Evolutionary conservation across 2,329 filamentous ascomycete species (phyloP).

Genomic region (Aaosphaeria arxii): DNA sequence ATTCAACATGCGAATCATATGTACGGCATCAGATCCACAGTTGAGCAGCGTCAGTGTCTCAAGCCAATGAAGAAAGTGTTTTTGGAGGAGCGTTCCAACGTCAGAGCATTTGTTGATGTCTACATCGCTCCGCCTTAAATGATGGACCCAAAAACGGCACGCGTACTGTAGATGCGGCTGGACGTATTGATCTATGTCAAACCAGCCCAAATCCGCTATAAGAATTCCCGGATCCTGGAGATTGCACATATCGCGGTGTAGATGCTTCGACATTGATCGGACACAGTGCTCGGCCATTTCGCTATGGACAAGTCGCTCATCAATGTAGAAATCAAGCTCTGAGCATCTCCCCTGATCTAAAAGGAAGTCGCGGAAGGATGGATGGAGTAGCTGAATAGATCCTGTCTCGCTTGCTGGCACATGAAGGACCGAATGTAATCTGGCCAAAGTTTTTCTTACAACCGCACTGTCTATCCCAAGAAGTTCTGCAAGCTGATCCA

Average conservation of each 20-base stretch:
- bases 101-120: conserved; percentile 14
- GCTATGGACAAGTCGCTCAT: conserved; percentile 27
- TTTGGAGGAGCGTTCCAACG: conserved; percentile 29
- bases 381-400: conserved; percentile 23
- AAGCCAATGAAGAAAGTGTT: conserved; percentile 42
- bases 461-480: background rate
- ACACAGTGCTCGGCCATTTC: conserved; percentile 29
- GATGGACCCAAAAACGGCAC: conserved; percentile 27
- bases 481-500: background rate
- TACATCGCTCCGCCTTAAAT: conserved; percentile 4
- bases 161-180: conserved; percentile 24
- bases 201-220: background rate
- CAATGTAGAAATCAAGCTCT: conserved; percentile 26
- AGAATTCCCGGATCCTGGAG: conserved; percentile 16
- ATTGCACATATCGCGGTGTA: conserved; percentile 34
- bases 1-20: too few species aligned
- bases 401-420: conserved; percentile 22
- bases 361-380: conserved; percentile 14
- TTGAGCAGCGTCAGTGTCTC: conserved; percentile 37
- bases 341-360: conserved; percentile 8
- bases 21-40: background rate
- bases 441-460: conserved; percentile 13
- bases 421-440: conserved; percentile 14
- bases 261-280: conserved; percentile 19
- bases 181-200: background rate